Evolutionary conservation across 805 yeast genomes (phyloP).

Genomic region (Kazachstania bromeliacearum): DNA sequence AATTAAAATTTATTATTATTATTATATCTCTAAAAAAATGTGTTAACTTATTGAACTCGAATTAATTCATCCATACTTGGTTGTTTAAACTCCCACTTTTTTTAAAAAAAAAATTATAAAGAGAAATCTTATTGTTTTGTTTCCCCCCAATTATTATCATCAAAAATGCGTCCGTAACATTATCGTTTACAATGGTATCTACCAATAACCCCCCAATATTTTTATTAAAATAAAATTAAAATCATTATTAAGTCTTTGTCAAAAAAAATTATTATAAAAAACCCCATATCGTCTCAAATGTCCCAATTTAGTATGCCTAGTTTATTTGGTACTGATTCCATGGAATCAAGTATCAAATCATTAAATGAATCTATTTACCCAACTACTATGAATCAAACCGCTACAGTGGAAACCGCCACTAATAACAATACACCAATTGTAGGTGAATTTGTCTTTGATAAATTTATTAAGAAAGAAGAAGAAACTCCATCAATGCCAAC

Average conservation of each 20-base stretch:
- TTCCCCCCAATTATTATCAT: slow-evolving; percentile 1
- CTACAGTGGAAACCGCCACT: background rate
- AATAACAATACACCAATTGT: slow-evolving; percentile 9
- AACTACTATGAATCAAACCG: background rate
- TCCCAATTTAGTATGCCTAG: slow-evolving; percentile 11
- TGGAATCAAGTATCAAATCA: slow-evolving; percentile 2
- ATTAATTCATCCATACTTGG: slow-evolving; percentile 2
- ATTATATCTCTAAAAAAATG: too few relatives aligned
- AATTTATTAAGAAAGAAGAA: slow-evolving; percentile 12
- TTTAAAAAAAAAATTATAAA: background rate
- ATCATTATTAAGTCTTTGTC: background rate
- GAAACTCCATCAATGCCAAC: slow-evolving; percentile 1
- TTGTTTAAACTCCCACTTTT: slow-evolving; percentile 1
- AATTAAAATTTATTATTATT: slow-evolving; percentile 2
- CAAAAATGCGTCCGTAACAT: slow-evolving; percentile 3
- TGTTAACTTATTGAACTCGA: too few relatives aligned
- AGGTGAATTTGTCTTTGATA: slow-evolving; percentile 21
- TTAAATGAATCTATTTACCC: background rate
- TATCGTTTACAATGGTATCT: background rate
- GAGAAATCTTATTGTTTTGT: background rate
- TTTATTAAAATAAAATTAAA: background rate
- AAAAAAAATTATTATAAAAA: background rate
- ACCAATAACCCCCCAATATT: background rate
- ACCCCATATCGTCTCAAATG: slow-evolving; percentile 6
- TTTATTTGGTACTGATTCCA: slow-evolving; percentile 8